phyloP scores from a whole-genome alignment of 257 asterid species.

The Nicotiana obtusifolia region DNA sequence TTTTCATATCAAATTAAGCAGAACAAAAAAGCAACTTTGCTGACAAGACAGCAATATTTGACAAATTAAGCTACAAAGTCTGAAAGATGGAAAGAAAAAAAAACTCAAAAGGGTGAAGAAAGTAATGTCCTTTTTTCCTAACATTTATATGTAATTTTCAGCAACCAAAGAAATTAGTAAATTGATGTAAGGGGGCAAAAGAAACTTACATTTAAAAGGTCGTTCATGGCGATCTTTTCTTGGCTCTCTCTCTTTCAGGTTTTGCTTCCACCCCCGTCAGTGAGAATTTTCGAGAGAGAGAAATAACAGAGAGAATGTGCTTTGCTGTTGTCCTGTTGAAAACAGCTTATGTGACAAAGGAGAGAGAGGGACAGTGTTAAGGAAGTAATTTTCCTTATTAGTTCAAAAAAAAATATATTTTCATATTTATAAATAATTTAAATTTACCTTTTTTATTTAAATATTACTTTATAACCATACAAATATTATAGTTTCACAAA shows the following conservation, averaged over 20 bases:
- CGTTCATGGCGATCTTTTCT: slow-evolving; percentile 45
- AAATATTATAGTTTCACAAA: too few species aligned
- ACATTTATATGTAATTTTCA: not conserved
- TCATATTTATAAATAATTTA: too few species aligned
- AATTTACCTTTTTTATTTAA: too few species aligned
- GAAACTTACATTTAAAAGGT: slow-evolving; percentile 58
- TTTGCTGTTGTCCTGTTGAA: not conserved
- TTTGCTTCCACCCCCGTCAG: slow-evolving; percentile 1
- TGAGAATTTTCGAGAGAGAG: slow-evolving; percentile 24
- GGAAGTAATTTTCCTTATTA: too few species aligned
- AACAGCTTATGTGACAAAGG: slow-evolving; percentile 6
- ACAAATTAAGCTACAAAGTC: not conserved
- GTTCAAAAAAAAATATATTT: too few species aligned
- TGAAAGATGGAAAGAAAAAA: not conserved
- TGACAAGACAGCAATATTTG: not conserved
- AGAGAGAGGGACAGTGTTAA: not conserved
- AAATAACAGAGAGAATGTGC: not conserved
- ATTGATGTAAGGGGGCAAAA: not conserved
- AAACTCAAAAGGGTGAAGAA: not conserved
- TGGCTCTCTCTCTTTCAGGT: slow-evolving; percentile 19
- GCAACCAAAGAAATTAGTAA: not conserved
- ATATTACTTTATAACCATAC: too few species aligned
- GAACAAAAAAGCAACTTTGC: not conserved
- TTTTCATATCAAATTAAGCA: not conserved
- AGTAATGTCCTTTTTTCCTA: not conserved